Conservation (phyloP, 176 grass and related monocot species). For the Zoysia japonica region DNA sequence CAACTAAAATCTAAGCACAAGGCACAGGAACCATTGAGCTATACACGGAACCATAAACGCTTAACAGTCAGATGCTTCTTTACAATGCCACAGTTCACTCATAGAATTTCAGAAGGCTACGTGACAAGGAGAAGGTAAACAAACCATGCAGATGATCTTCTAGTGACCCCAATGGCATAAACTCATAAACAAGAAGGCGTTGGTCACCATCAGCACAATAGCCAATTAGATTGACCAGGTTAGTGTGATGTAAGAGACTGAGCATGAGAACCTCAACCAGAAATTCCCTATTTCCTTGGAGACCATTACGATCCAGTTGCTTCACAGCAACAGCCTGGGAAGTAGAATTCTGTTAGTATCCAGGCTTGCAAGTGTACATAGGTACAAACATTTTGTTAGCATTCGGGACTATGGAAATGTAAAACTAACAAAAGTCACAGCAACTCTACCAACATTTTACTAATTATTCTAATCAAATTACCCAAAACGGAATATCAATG, state of each 20-base stretch:
- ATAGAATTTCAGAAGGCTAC: constrained; percentile 30
- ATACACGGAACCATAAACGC: neutral
- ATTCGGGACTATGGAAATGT: neutral
- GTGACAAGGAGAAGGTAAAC: constrained; percentile 42
- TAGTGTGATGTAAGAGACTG: constrained; percentile 82
- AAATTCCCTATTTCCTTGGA: constrained; percentile 94
- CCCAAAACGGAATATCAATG: constrained; percentile 28
- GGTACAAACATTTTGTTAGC: neutral
- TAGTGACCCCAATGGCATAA: constrained; percentile 92
- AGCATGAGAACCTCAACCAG: constrained; percentile 95
- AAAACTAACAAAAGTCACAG: neutral
- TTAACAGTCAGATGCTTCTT: constrained; percentile 17
- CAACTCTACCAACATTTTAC: constrained; percentile 33
- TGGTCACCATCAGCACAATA: constrained; percentile 94
- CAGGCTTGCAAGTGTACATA: constrained; percentile 6
- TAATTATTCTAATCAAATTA: constrained; percentile 10
- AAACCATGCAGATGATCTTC: constrained; percentile 94
- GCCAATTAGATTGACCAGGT: constrained; percentile 85
- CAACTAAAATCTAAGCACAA: neutral
- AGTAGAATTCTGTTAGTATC: constrained; percentile 36
- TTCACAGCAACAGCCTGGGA: constrained; percentile 84
- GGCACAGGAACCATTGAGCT: neutral
- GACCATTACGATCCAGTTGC: constrained; percentile 84
- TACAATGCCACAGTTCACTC: constrained; percentile 8
- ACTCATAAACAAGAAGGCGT: constrained; percentile 91